Evolutionary conservation across 257 asterid species (phyloP), one percentile per base, ranked within the genome.

Genomic region (Salvia rosmarinus): DNA sequence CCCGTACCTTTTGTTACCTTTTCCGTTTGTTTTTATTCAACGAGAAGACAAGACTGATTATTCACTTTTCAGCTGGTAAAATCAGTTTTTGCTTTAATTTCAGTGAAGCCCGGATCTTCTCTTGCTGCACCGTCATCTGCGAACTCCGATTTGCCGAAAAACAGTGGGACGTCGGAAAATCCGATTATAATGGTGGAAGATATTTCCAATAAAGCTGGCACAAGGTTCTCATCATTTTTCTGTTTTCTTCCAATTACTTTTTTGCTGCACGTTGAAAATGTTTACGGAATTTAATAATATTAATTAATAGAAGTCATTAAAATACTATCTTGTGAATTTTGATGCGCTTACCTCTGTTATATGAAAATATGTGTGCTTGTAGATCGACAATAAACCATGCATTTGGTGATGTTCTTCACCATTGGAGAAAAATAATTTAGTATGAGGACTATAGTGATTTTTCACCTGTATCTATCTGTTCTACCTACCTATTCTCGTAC

Each of bases 81-180:
- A 40, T 65, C 43, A 4, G 19, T 7, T 60, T 9, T 64, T 64
- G 54, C 23, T 23, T 77, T 35, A 13, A 63, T 68, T 76, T 68
- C 87, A 85, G 93, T 84, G 62, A 87, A 85, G 82, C 75, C 82
- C 46, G 82, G 73, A 40, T 75, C 79, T 25, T 63, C 68, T 39
- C 79, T 75, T 42, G 51, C 74, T 54, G 71, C 79, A 43, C 19
- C 85, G 16, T 6, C 71, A 49, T 61, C 74, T 5, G 11, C 89
- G 62, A 69, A 75, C 20, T 67, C 67, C 76, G 76, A 80, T 74
- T 75, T 64, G 5, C 65, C 52, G 30, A 47, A 54, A 21, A 71
- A 54, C 16, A 49, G 70, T 30, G 84, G 67, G 70, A 20, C 55
- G 28, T 3, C 47, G 11, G 80, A 60, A 13, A 58, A 70, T 56